These are phyloP conservation scores for Medicago lupulina DNA, from an alignment of 306 rosid genomes.

Conservation along the genomic window DNA sequence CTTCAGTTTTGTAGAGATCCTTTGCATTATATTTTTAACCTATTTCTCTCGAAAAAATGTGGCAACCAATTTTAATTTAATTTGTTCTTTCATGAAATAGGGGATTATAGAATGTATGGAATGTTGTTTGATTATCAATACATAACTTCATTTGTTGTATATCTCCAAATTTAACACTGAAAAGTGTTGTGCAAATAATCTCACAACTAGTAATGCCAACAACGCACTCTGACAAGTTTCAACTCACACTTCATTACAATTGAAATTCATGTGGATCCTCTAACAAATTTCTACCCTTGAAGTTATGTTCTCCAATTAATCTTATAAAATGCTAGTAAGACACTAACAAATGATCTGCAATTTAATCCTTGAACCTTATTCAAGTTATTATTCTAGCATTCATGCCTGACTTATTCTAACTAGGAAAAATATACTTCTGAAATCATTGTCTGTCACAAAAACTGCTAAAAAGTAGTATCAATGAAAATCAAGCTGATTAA, in stretches of 20 bases:
- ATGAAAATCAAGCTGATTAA: background rate
- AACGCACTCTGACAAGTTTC: background rate
- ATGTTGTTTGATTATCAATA: background rate
- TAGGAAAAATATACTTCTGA: conserved; percentile 8
- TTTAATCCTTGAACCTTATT: background rate
- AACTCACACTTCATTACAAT: background rate
- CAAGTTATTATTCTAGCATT: background rate
- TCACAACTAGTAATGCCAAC: background rate
- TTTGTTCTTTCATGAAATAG: background rate
- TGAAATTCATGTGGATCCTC: background rate
- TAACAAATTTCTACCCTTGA: background rate
- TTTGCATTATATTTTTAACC: conserved; percentile 38
- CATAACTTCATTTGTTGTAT: conserved; percentile 1
- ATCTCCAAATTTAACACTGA: background rate
- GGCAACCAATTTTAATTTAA: background rate
- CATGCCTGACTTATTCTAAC: background rate
- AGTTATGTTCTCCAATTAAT: background rate
- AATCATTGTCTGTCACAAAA: background rate
- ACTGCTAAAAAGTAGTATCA: background rate
- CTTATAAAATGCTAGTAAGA: background rate
- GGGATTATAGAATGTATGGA: background rate
- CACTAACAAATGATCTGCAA: background rate
- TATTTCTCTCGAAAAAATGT: background rate
- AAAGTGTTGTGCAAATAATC: background rate
- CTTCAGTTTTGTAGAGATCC: conserved; percentile 38